Evolutionary conservation across 2,329 filamentous ascomycete genomes (phyloP), one percentile per base, ranked within the genome.

Genomic region (Diaporthe sp.): DNA sequence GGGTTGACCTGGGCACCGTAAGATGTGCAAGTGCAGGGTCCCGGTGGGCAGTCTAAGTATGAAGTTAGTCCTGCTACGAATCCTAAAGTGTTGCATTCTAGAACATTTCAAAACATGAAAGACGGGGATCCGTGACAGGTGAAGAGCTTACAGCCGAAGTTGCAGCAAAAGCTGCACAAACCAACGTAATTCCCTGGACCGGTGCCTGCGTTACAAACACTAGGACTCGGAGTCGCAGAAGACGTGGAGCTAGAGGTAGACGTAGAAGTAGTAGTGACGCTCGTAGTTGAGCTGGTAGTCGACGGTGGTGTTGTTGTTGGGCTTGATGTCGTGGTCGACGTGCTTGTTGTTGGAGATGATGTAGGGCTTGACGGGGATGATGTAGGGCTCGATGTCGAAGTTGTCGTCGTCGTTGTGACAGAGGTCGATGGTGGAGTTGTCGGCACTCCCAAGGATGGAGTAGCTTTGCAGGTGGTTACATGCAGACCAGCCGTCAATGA

Each of bases 401-500:
- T 27, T 2, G 73, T 44, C 13, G 50, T 53, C 6, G 73, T 74
- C 2, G 70, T 69, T 0, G 71, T 51, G 32, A 27, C 56, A 10
- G 65, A 44, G 0, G 71, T 56, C 1, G 59, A 56, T 2, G 72
- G 27, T 12, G 73, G 68, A n/a, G 73, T 75, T 78, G 55, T 58
- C 25, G 66, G 47, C 35, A 72, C 42, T 19, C 73, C 74, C 13
- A 78, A 53, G 1, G 75, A 76, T 13, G 78, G 77, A 10, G 75
- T 74, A 13, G 78, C 71, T 12, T 56, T 37, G 61, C 81, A 82
- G 27, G 78, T 81, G 58, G 75, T 77, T 19, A 81, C 80, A 32
- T 78, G 77, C 32, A 83, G 76, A 27, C 81, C 81, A 25, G 70
- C 74, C n/a, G 77, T 78, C 17, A 83, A 76, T 0, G 75, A 78